These are phyloP conservation scores for Nissolia schottii DNA, from an alignment of 306 rosid species.

Conservation along the genomic window DNA sequence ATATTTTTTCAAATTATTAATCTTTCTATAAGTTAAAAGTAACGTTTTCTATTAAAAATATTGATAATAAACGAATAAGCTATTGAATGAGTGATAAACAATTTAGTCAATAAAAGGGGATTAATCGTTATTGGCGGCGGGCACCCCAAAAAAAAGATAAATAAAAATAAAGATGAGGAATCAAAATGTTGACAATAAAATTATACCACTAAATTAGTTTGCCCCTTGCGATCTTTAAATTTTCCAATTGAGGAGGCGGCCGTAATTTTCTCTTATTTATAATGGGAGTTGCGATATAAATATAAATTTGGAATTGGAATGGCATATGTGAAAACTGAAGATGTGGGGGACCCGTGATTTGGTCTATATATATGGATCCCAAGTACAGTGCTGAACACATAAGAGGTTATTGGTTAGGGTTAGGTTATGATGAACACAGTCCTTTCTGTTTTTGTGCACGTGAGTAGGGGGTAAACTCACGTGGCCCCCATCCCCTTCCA, in stretches of 20 bases:
- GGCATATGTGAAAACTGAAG: not conserved
- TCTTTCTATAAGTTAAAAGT: too few species aligned
- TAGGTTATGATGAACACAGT: not conserved
- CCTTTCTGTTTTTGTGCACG: constrained; percentile 39
- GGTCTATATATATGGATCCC: not conserved
- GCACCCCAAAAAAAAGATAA: too few species aligned
- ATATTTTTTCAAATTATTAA: too few species aligned
- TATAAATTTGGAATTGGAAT: not conserved
- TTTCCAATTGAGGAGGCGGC: not conserved
- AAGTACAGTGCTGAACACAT: not conserved
- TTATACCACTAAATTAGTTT: too few species aligned
- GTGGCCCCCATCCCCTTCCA: constrained; percentile 45
- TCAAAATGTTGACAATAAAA: too few species aligned
- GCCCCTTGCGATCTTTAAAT: not conserved
- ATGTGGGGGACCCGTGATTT: constrained; percentile 8
- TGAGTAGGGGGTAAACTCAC: constrained; percentile 46
- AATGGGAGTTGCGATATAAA: not conserved
- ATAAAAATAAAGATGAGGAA: too few species aligned
- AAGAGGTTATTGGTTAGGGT: not conserved
- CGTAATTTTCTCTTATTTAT: not conserved
- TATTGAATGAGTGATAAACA: too few species aligned
- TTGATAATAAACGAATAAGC: too few species aligned
- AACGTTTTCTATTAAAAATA: too few species aligned
- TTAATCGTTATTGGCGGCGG: too few species aligned
- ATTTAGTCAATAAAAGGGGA: too few species aligned